Evolutionary conservation across 495 filamentous ascomycete species (phyloP).

Genomic region (Sordaria brevicollis): DNA sequence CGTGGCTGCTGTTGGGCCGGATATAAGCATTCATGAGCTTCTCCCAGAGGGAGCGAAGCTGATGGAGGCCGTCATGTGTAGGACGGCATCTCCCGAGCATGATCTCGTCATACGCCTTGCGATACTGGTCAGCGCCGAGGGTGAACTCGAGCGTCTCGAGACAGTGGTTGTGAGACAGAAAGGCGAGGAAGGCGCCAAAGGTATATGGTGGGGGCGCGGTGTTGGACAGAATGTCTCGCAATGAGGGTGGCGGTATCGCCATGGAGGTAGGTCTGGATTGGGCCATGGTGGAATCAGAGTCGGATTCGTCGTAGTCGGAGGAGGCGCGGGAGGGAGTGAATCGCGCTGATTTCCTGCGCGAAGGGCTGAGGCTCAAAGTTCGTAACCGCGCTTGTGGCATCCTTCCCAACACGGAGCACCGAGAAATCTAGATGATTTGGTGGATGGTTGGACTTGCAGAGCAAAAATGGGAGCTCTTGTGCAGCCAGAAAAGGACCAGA

Average conservation of each 20-base stretch:
- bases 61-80: neutral
- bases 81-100: conserved; percentile 7
- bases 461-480: conserved; percentile 8
- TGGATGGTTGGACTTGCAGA: neutral
- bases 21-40: conserved; percentile 68
- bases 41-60: conserved; percentile 49
- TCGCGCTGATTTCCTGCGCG: conserved; percentile 27
- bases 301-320: conserved; percentile 30
- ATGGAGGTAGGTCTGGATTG: conserved; percentile 35
- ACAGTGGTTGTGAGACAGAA: conserved; percentile 95
- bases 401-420: conserved; percentile 18
- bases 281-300: conserved; percentile 35
- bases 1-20: conserved; percentile 64
- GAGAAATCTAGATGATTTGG: neutral
- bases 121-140: conserved; percentile 87
- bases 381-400: conserved; percentile 35
- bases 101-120: conserved; percentile 56
- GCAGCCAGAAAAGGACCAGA: conserved; percentile 3
- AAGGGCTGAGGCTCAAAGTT: conserved; percentile 27
- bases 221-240: conserved; percentile 82
- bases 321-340: conserved; percentile 24
- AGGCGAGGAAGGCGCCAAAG: conserved; percentile 89
- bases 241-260: conserved; percentile 59
- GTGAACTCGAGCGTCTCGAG: conserved; percentile 96
- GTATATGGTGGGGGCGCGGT: conserved; percentile 85